A percentile compares a stretch with the other conserved stretches of the same genome.
Evolutionary conservation across 148 eudicot species (phyloP).

Genomic region (Fagopyrum homotropicum): DNA sequence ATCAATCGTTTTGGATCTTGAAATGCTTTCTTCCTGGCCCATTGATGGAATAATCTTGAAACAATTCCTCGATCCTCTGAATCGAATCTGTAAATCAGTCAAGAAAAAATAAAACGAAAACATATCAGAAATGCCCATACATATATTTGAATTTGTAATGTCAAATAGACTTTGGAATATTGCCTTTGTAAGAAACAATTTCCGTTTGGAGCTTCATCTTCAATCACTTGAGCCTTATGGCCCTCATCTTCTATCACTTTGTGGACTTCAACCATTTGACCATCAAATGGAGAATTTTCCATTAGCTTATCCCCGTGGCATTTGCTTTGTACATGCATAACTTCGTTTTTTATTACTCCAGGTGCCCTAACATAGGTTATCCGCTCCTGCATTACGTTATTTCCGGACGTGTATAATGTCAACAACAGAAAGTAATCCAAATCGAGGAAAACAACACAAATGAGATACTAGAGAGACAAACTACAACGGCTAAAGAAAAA

Average conservation of each 20-base stretch:
- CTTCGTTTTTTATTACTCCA: neutral
- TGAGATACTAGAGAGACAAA: neutral
- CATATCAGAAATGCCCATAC: neutral
- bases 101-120: neutral
- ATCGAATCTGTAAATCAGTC: conserved; percentile 43
- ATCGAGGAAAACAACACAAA: neutral
- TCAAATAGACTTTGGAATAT: conserved; percentile 15
- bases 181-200: conserved; percentile 65
- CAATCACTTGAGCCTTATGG: conserved; percentile 18
- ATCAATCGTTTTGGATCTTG: conserved; percentile 77
- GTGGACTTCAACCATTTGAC: conserved; percentile 4
- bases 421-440: neutral
- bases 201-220: conserved; percentile 39
- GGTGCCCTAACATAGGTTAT: neutral
- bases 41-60: conserved; percentile 80
- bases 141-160: neutral
- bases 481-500: neutral
- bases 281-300: neutral
- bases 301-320: neutral
- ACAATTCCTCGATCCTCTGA: conserved; percentile 67
- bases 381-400: conserved; percentile 2
- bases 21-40: conserved; percentile 96
- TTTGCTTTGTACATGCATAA: neutral
- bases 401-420: neutral
- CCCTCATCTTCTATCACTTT: conserved; percentile 21